phyloP scores from a whole-genome alignment of 805 yeast species.

The Vanderwaltozyma verrucispora region DNA sequence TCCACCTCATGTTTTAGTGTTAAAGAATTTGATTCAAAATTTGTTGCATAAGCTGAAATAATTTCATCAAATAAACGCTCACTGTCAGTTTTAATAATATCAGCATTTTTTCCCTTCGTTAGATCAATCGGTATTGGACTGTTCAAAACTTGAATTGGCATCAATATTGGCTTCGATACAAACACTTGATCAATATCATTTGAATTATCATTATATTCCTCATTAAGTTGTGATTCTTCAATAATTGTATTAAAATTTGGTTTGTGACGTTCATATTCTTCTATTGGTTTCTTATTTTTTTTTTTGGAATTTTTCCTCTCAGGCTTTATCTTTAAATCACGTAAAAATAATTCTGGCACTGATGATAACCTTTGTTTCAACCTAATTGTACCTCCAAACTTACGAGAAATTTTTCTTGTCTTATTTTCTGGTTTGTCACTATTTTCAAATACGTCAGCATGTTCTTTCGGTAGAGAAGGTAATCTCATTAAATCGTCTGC shows the following conservation, averaged over 20 bases:
- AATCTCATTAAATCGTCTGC: conserved; percentile 19
- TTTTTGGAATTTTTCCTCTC: not conserved
- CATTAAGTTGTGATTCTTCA: conserved; percentile 1
- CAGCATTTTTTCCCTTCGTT: not conserved
- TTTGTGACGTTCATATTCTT: conserved; percentile 2
- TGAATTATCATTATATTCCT: not conserved
- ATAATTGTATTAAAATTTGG: conserved; percentile 2
- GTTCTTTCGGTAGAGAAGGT: conserved; percentile 12
- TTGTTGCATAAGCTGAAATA: conserved; percentile 15
- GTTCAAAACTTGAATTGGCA: conserved; percentile 4
- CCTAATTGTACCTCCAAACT: conserved; percentile 21
- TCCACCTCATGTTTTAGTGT: conserved; percentile 12
- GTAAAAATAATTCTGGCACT: conserved; percentile 24
- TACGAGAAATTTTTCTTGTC: conserved; percentile 10
- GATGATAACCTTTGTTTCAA: conserved; percentile 22
- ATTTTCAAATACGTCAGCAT: not conserved
- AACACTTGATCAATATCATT: conserved; percentile 2
- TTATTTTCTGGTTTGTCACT: conserved; percentile 1
- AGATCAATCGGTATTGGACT: not conserved
- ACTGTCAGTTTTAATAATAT: conserved; percentile 7
- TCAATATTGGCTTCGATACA: conserved; percentile 5
- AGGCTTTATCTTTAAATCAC: conserved; percentile 13
- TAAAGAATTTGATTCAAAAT: not conserved
- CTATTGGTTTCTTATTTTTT: not conserved
- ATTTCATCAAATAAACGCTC: conserved; percentile 23